These are phyloP conservation scores for Aspergillus sp. DNA, from an alignment of 2,329 filamentous ascomycete genomes.

Conservation along the genomic window DNA sequence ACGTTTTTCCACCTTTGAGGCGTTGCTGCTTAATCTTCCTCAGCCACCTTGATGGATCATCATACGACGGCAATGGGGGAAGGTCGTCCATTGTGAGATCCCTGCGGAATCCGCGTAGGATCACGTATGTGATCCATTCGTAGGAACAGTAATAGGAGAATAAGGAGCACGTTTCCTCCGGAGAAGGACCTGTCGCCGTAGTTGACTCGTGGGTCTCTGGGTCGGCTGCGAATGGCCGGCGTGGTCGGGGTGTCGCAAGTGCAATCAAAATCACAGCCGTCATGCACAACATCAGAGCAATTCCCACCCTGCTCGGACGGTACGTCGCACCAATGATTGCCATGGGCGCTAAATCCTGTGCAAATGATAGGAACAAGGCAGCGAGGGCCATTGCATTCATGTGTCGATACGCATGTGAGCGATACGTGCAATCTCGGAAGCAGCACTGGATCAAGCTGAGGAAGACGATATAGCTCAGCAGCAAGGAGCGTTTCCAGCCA, in stretches of 20 bases:
- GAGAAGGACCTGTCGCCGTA: slow-evolving; percentile 16
- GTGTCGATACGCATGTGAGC: slow-evolving; percentile 20
- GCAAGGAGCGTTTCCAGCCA: slow-evolving; percentile 20
- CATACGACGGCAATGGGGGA: slow-evolving; percentile 31
- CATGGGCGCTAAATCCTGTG: slow-evolving; percentile 23
- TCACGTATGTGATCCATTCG: slow-evolving; percentile 33
- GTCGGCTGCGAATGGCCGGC: slow-evolving; percentile 13
- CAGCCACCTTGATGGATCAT: slow-evolving; percentile 27
- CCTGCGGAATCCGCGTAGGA: slow-evolving; percentile 26
- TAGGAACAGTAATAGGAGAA: slow-evolving; percentile 35
- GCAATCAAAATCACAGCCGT: slow-evolving; percentile 15
- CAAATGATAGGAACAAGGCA: slow-evolving; percentile 18
- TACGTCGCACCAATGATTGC: slow-evolving; percentile 22
- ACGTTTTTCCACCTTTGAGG: slow-evolving; percentile 26
- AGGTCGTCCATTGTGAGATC: slow-evolving; percentile 33
- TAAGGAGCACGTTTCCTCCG: slow-evolving; percentile 32
- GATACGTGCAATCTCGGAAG: slow-evolving; percentile 10
- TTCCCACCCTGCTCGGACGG: slow-evolving; percentile 16
- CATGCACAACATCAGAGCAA: slow-evolving; percentile 16
- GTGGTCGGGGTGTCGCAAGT: slow-evolving; percentile 20
- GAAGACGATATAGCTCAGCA: slow-evolving; percentile 24
- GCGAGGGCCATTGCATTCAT: slow-evolving; percentile 21
- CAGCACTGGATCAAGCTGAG: slow-evolving; percentile 20
- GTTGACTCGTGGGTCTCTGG: slow-evolving; percentile 14
- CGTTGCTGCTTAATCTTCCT: slow-evolving; percentile 23